Evolutionary conservation across 1,139 yeast species (phyloP), one percentile per base, ranked within the genome.

Genomic region (Hyphopichia burtonii): DNA sequence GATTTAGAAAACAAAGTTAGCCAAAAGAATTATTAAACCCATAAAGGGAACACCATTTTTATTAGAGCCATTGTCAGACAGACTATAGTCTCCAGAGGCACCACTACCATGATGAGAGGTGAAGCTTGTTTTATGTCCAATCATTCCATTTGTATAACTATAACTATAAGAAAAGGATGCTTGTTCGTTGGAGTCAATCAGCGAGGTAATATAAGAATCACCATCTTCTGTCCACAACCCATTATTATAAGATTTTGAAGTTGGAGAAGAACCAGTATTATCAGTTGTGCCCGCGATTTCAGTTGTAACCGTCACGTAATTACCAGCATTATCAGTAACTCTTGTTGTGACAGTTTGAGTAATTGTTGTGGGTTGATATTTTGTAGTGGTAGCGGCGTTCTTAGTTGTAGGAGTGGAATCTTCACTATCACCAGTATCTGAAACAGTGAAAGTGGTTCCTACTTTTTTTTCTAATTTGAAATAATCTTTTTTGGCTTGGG

Each of bases 401-500:
- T n/a, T 28, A n/a, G 7, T 7, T 5, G 31, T n/a, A 14, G 15
- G 3, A 28, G 31, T 9, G 6, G 22, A 12, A 16, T 20, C 32
- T 8, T 30, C 32, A 30, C 4, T 11, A 4, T 30, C 18, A 5
- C 18, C n/a, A 30, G 10, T 30, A n/a, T 30, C 32, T 6, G 32
- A 4, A n/a, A 7, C n/a, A 3, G 16, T 15, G 11, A 30, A 30
- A 7, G 32, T 15, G 6, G 32, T 30, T n/a, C 32, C 32, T 9
- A 31, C 34, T 31, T 31, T 31, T 6, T 14, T 15, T 31, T 31
- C 22, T 22, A 31, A 31, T 7, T 9, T 9, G 9, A 18, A 65
- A 51, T 80, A 80, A 39, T 83, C 85, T 10, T 61, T 56, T 37
- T 66, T 62, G 10, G 81, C 87, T 45, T 73, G 63, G 1, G 61